phyloP scores from a whole-genome alignment of 192 early-diverging fungal species.

The Coemansia aciculifera region DNA sequence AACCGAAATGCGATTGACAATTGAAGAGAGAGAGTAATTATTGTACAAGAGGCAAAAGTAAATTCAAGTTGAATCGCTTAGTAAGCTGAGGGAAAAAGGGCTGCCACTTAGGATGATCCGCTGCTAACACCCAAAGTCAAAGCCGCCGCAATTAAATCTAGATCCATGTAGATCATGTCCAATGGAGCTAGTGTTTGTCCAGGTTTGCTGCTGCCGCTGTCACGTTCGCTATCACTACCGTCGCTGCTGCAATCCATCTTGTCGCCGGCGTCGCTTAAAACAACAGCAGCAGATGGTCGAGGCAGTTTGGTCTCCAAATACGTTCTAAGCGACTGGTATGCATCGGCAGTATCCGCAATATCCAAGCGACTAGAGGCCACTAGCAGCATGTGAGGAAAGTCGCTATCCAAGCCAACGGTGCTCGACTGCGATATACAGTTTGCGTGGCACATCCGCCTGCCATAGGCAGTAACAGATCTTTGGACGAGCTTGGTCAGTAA shows the following conservation, averaged over 20 bases:
- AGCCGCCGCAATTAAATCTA: conserved; percentile 26
- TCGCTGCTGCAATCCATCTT: conserved; percentile 1
- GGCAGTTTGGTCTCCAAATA: conserved; percentile 9
- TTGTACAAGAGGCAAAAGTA: background rate
- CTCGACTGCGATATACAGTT: conserved; percentile 5
- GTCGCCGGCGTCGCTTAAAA: background rate
- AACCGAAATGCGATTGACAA: background rate
- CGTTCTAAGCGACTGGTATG: background rate
- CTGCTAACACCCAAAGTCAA: background rate
- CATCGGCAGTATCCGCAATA: background rate
- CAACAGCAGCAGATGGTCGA: background rate
- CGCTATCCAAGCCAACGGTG: background rate
- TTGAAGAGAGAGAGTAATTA: background rate
- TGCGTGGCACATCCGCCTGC: conserved; percentile 24
- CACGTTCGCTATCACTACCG: background rate
- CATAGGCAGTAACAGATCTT: conserved; percentile 22
- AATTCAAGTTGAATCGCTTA: background rate
- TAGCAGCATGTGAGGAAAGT: background rate
- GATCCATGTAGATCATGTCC: conserved; percentile 20
- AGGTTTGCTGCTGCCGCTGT: background rate
- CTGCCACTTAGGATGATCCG: background rate
- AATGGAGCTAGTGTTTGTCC: background rate
- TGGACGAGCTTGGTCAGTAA: conserved; percentile 30
- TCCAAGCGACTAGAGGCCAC: background rate
- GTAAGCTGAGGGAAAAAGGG: background rate